Evolutionary conservation across 495 filamentous ascomycete genomes (phyloP), one percentile per base, ranked within the genome.

Genomic region (Chaetomidium leptoderma): DNA sequence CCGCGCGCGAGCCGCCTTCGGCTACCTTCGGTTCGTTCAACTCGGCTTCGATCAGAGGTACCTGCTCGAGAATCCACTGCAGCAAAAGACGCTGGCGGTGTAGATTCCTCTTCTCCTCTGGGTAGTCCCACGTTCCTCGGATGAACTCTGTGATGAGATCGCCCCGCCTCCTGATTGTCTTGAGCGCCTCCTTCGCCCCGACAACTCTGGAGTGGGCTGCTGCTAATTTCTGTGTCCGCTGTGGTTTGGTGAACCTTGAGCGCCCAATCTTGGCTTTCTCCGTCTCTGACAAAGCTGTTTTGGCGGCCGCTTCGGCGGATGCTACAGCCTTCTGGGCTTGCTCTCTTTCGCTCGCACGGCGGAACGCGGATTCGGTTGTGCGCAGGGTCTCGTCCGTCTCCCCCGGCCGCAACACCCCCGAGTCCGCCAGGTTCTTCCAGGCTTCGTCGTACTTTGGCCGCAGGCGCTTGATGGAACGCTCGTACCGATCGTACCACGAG

Each of bases 361-460:
- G 35, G 4, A 58, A 23, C 14, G 23, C n/a, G 27, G 55, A 51
- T 33, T 49, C 55, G 16, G 9, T 43, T 4, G 32, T 58, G 3
- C 53, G 53, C 13, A 61, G 17, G 37, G 23, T 9, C 53, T 61
- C 59, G 6, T 57, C 29, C 29, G 59, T 61, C 53, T 61, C 53
- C 23, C 36, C 36, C 11, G 59, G 11, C 46, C 32, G 32, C 30
- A 57, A 32, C 21, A 61, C 53, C n/a, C 53, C 47, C 19, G 52
- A 44, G 37, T 57, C 46, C 7, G 47, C 59, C 30, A 63, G 39
- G 50, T 59, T 2, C 35, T 51, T 21, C 61, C 61, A 63, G 26
- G 45, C 55, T 9, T 39, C 36, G 43, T 59, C 54, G 30, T 52
- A 46, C 57, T 45, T 5, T 44, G 14, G 16, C 33, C 44, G 39